phyloP scores from a whole-genome alignment of 2,329 filamentous ascomycete species.

The Pseudocercospora macadamiae region DNA sequence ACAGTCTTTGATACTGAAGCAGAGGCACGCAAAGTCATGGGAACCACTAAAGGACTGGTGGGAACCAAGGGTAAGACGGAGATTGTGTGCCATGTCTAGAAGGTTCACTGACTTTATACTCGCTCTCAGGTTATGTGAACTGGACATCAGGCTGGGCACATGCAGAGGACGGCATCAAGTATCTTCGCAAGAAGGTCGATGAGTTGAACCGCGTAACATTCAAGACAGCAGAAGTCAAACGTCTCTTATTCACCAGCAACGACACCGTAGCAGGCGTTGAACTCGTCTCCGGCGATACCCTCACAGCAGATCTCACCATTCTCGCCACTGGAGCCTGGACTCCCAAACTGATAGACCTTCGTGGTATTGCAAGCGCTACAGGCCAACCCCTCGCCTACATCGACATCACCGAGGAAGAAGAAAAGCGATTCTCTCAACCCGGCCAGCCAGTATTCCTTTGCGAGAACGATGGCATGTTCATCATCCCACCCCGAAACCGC shows the following conservation, averaged over 20 bases:
- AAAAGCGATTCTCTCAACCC: conserved; percentile 57
- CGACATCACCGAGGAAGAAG: conserved; percentile 71
- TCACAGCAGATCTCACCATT: conserved; percentile 72
- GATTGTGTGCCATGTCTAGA: no score
- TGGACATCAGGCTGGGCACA: conserved; percentile 77
- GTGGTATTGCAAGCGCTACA: conserved; percentile 75
- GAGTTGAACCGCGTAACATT: conserved; percentile 58
- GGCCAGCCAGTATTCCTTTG: conserved; percentile 74
- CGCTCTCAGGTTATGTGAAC: conserved; percentile 79
- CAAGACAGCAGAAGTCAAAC: conserved; percentile 52
- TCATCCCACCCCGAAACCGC: conserved; percentile 65
- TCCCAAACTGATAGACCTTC: conserved; percentile 73
- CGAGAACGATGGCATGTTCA: conserved; percentile 71
- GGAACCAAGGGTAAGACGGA: no score
- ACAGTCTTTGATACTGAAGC: conserved; percentile 43
- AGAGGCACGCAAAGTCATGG: conserved; percentile 45
- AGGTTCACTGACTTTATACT: no score
- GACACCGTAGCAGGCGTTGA: conserved; percentile 59
- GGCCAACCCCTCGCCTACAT: conserved; percentile 82
- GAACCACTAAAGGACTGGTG: conserved; percentile 46
- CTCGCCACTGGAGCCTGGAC: conserved; percentile 90
- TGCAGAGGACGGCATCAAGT: conserved; percentile 70
- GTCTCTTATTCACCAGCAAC: conserved; percentile 44
- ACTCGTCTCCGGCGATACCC: conserved; percentile 52
- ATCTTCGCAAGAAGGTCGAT: conserved; percentile 57